These are phyloP conservation scores for Microdochium nivale DNA, from an alignment of 2,329 filamentous ascomycete species.

Conservation along the genomic window DNA sequence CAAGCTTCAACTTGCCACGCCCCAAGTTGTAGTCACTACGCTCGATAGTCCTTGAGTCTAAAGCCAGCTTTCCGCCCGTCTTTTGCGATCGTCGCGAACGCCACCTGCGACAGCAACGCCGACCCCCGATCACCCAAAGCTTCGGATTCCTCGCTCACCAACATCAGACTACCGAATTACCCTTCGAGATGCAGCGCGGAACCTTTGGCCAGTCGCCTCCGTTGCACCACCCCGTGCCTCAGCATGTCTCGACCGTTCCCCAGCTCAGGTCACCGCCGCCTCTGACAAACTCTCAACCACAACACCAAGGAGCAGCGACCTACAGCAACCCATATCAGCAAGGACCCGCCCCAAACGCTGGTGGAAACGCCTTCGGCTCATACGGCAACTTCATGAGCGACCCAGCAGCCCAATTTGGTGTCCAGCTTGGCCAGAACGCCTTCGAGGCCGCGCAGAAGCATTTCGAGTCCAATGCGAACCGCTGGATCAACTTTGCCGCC, in stretches of 20 bases:
- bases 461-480: constrained; percentile 79
- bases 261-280: constrained; percentile 92
- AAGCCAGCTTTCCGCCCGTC: too few relatives aligned
- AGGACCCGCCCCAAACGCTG: constrained; percentile 35
- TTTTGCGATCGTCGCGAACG: too few relatives aligned
- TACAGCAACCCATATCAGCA: constrained; percentile 70
- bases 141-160: background rate
- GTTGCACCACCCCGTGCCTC: constrained; percentile 92
- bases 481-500: constrained; percentile 83
- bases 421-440: constrained; percentile 87
- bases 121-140: background rate
- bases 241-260: constrained; percentile 96
- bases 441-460: constrained; percentile 90
- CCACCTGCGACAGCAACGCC: too few relatives aligned
- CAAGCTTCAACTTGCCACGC: background rate
- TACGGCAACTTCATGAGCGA: constrained; percentile 96
- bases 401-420: constrained; percentile 87
- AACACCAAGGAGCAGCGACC: constrained; percentile 49
- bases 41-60: background rate
- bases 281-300: constrained; percentile 60
- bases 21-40: background rate
- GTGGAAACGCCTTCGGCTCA: constrained; percentile 52
- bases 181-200: constrained; percentile 69
- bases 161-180: background rate
- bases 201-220: constrained; percentile 83